Conservation (phyloP, 805 yeast genomes). For the Ogataea henricii region DNA sequence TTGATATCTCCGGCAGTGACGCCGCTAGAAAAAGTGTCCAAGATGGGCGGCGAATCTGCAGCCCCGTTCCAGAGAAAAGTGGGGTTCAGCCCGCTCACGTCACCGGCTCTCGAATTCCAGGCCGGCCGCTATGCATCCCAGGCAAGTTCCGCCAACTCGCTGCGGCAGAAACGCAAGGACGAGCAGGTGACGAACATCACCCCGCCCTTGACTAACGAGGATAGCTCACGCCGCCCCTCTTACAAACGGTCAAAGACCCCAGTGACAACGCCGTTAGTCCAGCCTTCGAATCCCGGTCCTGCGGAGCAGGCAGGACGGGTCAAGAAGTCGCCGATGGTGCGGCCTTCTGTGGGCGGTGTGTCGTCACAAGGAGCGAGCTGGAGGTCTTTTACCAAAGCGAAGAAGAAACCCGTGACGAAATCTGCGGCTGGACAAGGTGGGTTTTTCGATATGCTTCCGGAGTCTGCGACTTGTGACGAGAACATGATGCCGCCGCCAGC, state of each 20-base stretch:
- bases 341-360: constrained; percentile 20
- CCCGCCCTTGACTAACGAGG: constrained; percentile 27
- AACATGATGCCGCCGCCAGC: constrained; percentile 30
- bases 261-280: constrained; percentile 41
- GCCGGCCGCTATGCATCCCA: constrained; percentile 23
- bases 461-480: constrained; percentile 34
- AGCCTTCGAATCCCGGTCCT: constrained; percentile 30
- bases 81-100: constrained; percentile 55
- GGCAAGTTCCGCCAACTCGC: constrained; percentile 13
- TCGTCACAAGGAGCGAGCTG: constrained; percentile 12
- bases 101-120: constrained; percentile 65
- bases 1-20: constrained; percentile 76
- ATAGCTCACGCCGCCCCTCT: constrained; percentile 21
- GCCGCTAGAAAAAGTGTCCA: constrained; percentile 46
- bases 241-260: constrained; percentile 42
- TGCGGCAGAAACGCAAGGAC: constrained; percentile 34
- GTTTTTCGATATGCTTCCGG: constrained; percentile 34
- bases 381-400: constrained; percentile 12
- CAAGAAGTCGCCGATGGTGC: constrained; percentile 42
- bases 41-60: background rate
- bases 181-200: constrained; percentile 23
- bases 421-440: constrained; percentile 4
- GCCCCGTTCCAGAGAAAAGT: constrained; percentile 15
- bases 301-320: constrained; percentile 3
- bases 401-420: constrained; percentile 6